These are phyloP conservation scores for Leccinum subrobustum DNA, from an alignment of 1,284 basidiomycete species.

Conservation along the genomic window DNA sequence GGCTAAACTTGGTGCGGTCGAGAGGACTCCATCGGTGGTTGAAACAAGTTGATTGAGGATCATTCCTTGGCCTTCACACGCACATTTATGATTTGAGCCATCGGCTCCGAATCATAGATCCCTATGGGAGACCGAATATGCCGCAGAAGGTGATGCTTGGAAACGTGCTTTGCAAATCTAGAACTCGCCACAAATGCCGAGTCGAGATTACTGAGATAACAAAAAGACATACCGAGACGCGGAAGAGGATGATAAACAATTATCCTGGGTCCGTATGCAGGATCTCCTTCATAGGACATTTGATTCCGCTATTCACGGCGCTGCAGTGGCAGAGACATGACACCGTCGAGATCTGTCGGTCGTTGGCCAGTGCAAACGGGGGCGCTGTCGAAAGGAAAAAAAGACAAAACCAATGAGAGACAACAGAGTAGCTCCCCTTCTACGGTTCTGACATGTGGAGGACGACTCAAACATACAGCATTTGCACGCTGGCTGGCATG, in stretches of 20 bases:
- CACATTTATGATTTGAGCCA: not conserved
- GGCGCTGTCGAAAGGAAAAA: constrained; percentile 2
- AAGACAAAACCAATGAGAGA: constrained; percentile 3
- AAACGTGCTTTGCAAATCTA: not conserved
- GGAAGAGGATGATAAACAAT: not conserved
- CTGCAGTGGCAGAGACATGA: constrained; percentile 8
- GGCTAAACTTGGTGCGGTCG: not conserved
- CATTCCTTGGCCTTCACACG: not conserved
- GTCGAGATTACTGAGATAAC: not conserved
- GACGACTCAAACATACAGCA: not conserved
- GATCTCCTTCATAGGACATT: not conserved
- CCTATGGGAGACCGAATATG: not conserved
- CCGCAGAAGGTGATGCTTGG: not conserved
- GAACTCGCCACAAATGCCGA: not conserved
- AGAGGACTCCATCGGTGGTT: not conserved
- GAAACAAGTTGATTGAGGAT: constrained; percentile 4
- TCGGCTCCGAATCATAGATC: not conserved
- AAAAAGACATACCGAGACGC: constrained; percentile 4
- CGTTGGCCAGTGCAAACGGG: not conserved
- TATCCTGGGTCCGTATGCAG: not conserved
- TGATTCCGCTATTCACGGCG: constrained; percentile 13
- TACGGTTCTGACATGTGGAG: not conserved
- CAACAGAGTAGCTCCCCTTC: not conserved
- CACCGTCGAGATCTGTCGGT: constrained; percentile 14
- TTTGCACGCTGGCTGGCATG: not conserved